Percentiles rank a stretch among this genome's conserved stretches.
Conservation (phyloP, 2,329 filamentous ascomycete species). For the Fusarium mangiferae region DNA sequence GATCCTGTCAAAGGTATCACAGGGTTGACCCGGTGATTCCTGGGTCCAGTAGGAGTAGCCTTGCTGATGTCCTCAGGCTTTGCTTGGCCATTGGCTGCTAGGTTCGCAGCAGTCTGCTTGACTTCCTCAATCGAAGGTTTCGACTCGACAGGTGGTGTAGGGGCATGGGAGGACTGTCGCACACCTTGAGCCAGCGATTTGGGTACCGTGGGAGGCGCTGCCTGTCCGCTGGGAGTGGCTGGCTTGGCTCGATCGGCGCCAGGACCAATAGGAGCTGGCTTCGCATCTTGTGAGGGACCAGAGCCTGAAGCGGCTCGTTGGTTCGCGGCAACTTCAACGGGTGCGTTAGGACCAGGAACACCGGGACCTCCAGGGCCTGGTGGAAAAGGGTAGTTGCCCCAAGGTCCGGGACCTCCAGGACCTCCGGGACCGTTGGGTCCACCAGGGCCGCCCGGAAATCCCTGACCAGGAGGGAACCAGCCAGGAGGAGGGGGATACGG, state of each 20-base stretch:
- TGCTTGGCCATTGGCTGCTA: conserved; percentile 51
- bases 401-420: conserved; percentile 70
- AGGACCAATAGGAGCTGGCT: conserved; percentile 64
- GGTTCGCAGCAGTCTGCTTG: conserved; percentile 57
- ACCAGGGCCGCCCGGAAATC: conserved; percentile 65
- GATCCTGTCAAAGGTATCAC: conserved; percentile 71
- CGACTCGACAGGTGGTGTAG: conserved; percentile 73
- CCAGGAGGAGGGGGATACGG: conserved; percentile 81
- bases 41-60: conserved; percentile 60
- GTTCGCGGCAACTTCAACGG: conserved; percentile 68
- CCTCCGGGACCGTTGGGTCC: conserved; percentile 70
- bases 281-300: conserved; percentile 50
- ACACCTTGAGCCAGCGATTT: conserved; percentile 61
- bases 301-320: conserved; percentile 63
- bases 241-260: conserved; percentile 60
- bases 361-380: conserved; percentile 65
- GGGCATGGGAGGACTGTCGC: conserved; percentile 60
- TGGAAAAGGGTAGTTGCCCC: conserved; percentile 69
- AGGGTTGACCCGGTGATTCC: conserved; percentile 67
- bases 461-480: conserved; percentile 83
- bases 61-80: conserved; percentile 51
- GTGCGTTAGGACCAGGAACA: conserved; percentile 43
- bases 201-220: conserved; percentile 62
- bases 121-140: conserved; percentile 67
- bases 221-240: conserved; percentile 57